Evolutionary conservation across 2,329 filamentous ascomycete species (phyloP).

Genomic region (Byssothecium circinans): DNA sequence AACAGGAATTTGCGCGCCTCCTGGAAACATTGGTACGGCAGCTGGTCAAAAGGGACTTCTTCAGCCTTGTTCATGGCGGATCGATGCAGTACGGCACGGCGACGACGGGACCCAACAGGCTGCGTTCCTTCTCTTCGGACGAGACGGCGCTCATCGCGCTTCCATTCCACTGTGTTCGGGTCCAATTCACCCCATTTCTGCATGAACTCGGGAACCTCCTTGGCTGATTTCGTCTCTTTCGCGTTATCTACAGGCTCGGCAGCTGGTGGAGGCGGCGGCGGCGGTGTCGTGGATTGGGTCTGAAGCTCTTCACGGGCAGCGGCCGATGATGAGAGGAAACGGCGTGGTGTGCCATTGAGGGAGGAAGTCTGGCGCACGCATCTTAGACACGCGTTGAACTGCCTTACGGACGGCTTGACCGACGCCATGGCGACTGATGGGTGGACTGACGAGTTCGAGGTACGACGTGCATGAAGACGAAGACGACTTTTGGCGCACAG

Average conservation of each 20-base stretch:
- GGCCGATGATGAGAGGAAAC: constrained; percentile 54
- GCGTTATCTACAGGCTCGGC: constrained; percentile 10
- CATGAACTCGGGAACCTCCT: constrained; percentile 34
- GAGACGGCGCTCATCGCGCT: constrained; percentile 65
- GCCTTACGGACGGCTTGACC: constrained; percentile 36
- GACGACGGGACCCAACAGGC: constrained; percentile 81
- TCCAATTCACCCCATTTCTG: constrained; percentile 39
- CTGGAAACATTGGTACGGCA: constrained; percentile 98
- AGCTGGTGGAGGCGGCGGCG: constrained; percentile 23
- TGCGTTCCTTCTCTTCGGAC: constrained; percentile 65
- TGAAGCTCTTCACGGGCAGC: constrained; percentile 49
- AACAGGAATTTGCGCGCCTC: constrained; percentile 84
- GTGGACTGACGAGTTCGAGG: constrained; percentile 6
- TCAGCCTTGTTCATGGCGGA: constrained; percentile 54
- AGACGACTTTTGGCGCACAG: constrained; percentile 9
- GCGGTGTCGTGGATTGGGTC: constrained; percentile 23
- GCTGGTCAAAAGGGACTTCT: constrained; percentile 83
- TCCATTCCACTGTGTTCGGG: constrained; percentile 36
- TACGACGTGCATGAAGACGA: constrained; percentile 15
- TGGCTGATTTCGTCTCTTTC: constrained; percentile 13
- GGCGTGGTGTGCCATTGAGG: constrained; percentile 32
- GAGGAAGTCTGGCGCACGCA: constrained; percentile 32
- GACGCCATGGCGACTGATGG: constrained; percentile 36
- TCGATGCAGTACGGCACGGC: constrained; percentile 57
- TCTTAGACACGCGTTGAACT: constrained; percentile 38